Evolutionary conservation across 78 protist species (phyloP).

Genomic region (Chrysochromulina tobinii): DNA sequence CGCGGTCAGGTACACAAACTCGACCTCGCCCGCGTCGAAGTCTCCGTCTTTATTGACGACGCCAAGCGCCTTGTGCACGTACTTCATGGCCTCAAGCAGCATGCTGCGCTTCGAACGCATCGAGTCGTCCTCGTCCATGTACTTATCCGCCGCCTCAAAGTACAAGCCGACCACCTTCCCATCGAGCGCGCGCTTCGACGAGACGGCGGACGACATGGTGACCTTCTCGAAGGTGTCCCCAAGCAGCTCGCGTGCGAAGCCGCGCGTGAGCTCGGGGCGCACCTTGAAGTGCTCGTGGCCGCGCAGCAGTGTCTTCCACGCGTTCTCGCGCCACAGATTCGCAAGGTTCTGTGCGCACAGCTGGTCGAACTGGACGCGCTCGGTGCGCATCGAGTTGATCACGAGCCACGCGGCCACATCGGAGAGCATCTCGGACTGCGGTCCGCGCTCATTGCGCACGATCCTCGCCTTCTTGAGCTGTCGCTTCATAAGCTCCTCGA

Average conservation of each 20-base stretch:
- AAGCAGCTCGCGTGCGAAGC: not conserved
- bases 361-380: conserved; percentile 43
- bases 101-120: no score
- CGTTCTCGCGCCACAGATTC: not conserved
- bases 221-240: not conserved
- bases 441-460: not conserved
- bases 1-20: not conserved
- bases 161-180: not conserved
- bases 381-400: conserved; percentile 47
- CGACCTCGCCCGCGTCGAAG: not conserved
- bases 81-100: no score
- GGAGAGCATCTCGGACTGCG: not conserved
- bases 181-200: not conserved
- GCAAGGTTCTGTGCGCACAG: conserved; percentile 44
- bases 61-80: no score
- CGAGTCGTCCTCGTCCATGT: no score
- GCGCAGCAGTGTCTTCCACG: not conserved
- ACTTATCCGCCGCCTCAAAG: no score
- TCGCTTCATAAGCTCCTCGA: not conserved
- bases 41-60: no score
- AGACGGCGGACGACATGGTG: not conserved
- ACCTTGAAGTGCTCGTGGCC: not conserved
- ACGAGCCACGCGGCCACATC: conserved; percentile 55
- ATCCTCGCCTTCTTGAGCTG: not conserved
- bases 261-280: not conserved